A percentile compares a stretch with the other conserved stretches of the same genome.
These are phyloP conservation scores for Magnusiomyces clavatus DNA, from an alignment of 1,139 yeast genomes.

Conservation along the genomic window DNA sequence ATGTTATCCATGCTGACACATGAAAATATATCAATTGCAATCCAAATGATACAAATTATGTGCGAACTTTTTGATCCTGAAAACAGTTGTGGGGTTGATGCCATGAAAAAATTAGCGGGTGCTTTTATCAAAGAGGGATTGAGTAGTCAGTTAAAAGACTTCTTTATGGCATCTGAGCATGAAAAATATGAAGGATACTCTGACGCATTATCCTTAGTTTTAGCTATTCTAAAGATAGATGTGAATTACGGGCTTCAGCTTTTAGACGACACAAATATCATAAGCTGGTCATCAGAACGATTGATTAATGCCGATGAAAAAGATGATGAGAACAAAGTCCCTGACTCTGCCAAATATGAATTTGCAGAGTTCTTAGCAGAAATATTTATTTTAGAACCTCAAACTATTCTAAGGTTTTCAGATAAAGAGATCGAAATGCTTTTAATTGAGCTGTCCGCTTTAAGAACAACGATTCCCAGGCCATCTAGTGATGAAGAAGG, in stretches of 20 bases:
- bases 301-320: constrained; percentile 3
- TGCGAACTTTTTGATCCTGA: constrained; percentile 26
- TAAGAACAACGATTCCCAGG: constrained; percentile 13
- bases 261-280: background rate
- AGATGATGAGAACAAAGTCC: background rate
- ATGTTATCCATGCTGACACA: constrained; percentile 27
- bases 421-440: constrained; percentile 10
- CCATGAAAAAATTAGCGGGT: background rate
- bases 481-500: constrained; percentile 23
- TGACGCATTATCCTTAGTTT: background rate
- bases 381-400: constrained; percentile 2
- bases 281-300: background rate
- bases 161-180: background rate
- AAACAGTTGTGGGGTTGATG: constrained; percentile 11
- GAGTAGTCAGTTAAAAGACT: background rate
- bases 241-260: background rate
- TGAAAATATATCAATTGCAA: constrained; percentile 31
- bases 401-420: background rate
- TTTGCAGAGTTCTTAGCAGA: constrained; percentile 4
- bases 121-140: constrained; percentile 1
- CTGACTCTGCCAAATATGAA: background rate
- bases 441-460: constrained; percentile 9
- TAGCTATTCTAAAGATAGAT: background rate
- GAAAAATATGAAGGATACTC: constrained; percentile 3
- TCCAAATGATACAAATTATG: constrained; percentile 23